phyloP scores from a whole-genome alignment of 176 grass and related monocot genomes.

The Avena insularis region DNA sequence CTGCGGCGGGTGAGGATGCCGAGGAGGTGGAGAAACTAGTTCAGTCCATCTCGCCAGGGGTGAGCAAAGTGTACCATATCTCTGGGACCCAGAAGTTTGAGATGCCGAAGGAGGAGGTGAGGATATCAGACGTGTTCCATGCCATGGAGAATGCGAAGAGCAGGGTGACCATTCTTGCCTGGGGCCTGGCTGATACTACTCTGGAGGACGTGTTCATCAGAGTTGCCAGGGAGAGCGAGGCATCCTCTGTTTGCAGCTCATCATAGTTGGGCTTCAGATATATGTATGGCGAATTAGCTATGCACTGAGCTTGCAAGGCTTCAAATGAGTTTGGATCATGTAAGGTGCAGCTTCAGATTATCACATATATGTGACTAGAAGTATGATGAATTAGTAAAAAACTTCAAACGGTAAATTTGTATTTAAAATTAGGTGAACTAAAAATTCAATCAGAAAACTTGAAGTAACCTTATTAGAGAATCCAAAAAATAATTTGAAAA shows the following conservation, averaged over 20 bases:
- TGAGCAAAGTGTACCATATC: conserved; percentile 40
- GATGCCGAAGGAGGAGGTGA: conserved; percentile 55
- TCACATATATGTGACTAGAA: background rate
- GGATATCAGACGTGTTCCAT: conserved; percentile 42
- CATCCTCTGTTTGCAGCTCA: conserved; percentile 12
- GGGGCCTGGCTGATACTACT: conserved; percentile 50
- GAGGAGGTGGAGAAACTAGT: conserved; percentile 39
- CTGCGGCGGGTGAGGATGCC: conserved; percentile 10
- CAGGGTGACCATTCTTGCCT: conserved; percentile 40
- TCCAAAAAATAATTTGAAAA: background rate
- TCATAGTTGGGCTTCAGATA: background rate
- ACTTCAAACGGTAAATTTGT: background rate
- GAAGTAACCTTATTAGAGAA: background rate
- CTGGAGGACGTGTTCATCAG: conserved; percentile 58
- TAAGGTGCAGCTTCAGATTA: background rate
- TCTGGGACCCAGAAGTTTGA: conserved; percentile 61
- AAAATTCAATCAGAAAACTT: background rate
- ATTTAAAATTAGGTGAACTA: background rate
- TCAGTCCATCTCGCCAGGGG: conserved; percentile 33
- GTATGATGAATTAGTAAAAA: background rate
- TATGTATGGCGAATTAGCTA: background rate
- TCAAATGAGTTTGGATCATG: conserved; percentile 1
- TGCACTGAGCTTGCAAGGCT: background rate
- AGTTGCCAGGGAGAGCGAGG: conserved; percentile 45
- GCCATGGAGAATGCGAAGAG: conserved; percentile 45